Evolutionary conservation across 2,329 filamentous ascomycete species (phyloP).

Genomic region (Fusarium nurragi): DNA sequence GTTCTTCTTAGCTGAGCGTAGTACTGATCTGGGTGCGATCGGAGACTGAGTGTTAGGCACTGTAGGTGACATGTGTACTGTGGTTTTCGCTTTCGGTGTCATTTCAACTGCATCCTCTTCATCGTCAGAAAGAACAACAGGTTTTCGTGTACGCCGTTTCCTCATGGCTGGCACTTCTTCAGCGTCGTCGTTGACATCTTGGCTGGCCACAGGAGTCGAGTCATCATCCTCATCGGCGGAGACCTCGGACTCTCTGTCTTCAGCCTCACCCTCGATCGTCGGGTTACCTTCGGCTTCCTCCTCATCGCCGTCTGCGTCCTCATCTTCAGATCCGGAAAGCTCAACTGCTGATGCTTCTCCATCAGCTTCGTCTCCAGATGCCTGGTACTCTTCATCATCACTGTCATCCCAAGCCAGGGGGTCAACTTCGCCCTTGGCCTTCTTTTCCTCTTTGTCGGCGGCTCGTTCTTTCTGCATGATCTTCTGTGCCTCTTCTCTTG

Average conservation of each 20-base stretch:
- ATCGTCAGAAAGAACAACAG: constrained; percentile 70
- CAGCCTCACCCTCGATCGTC: constrained; percentile 53
- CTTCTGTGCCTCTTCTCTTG: constrained; percentile 77
- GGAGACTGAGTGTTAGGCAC: constrained; percentile 59
- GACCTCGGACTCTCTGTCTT: constrained; percentile 51
- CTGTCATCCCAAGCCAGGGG: constrained; percentile 66
- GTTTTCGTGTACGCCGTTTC: constrained; percentile 61
- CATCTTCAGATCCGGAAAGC: constrained; percentile 58
- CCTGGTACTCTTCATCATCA: constrained; percentile 62
- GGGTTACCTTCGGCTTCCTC: constrained; percentile 50
- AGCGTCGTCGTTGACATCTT: constrained; percentile 44
- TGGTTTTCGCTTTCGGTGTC: constrained; percentile 61
- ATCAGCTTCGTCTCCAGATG: constrained; percentile 51
- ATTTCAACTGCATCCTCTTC: constrained; percentile 60
- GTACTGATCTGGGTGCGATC: constrained; percentile 68
- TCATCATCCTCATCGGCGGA: constrained; percentile 35
- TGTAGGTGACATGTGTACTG: constrained; percentile 54
- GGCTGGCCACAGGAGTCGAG: constrained; percentile 53
- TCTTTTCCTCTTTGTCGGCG: constrained; percentile 72
- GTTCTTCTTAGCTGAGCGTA: constrained; percentile 74
- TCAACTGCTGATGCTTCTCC: constrained; percentile 53
- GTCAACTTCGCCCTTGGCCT: constrained; percentile 58
- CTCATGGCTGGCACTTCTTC: constrained; percentile 54
- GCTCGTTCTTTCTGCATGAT: constrained; percentile 81
- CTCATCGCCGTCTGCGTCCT: constrained; percentile 47